Conservation (phyloP, 306 rosid genomes). For the Vicia faba region DNA sequence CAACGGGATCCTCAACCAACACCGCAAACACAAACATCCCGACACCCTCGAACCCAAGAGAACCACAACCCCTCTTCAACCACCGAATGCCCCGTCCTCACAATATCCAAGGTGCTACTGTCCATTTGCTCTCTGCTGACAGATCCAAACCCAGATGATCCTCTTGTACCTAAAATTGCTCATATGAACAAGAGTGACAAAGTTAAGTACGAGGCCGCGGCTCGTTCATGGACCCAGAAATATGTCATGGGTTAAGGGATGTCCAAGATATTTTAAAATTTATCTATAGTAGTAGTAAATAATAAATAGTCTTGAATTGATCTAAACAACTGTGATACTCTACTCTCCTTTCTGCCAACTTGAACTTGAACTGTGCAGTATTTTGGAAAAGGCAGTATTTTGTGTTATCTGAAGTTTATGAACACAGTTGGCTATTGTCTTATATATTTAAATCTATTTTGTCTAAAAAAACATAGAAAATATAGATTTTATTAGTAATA, state of each 20-base stretch:
- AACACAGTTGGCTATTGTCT: background rate
- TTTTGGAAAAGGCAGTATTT: background rate
- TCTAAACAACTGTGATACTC: slow-evolving; percentile 24
- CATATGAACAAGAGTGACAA: slow-evolving; percentile 37
- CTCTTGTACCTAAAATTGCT: slow-evolving; percentile 42
- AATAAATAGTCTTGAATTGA: slow-evolving; percentile 33
- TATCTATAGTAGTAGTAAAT: background rate
- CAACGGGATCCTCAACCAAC: no score
- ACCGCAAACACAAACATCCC: no score
- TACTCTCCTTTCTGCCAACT: slow-evolving; percentile 12
- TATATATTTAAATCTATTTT: slow-evolving; percentile 1
- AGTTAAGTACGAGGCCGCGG: slow-evolving; percentile 36
- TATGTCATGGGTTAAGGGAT: slow-evolving; percentile 40
- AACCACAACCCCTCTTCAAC: background rate
- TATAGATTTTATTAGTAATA: no score
- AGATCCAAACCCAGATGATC: slow-evolving; percentile 44
- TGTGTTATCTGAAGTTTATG: background rate
- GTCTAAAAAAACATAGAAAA: no score
- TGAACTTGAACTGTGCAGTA: background rate
- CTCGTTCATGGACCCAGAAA: slow-evolving; percentile 40
- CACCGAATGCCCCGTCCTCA: background rate
- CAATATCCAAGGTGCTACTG: slow-evolving; percentile 24
- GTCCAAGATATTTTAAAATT: slow-evolving; percentile 5
- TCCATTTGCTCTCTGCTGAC: slow-evolving; percentile 39
- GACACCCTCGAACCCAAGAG: no score